Conservation (phyloP, 148 eudicot genomes). For the Limonium bicolor region DNA sequence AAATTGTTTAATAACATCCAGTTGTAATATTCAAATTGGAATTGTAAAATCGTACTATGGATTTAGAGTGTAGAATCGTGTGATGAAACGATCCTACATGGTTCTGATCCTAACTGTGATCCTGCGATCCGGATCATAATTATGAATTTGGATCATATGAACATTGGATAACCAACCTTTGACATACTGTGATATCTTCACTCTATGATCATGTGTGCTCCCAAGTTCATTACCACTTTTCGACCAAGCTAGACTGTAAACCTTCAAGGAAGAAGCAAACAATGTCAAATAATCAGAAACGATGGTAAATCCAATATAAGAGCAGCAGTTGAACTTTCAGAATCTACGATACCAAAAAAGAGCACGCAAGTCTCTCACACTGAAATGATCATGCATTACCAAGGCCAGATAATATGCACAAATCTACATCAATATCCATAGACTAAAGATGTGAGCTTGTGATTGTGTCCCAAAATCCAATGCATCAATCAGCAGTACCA, state of each 20-base stretch:
- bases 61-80: neutral
- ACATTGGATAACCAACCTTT: slow-evolving; percentile 34
- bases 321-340: neutral
- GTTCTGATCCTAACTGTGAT: too few species aligned
- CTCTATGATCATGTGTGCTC: slow-evolving; percentile 84
- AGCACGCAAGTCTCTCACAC: too few species aligned
- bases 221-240: slow-evolving; percentile 84
- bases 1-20: too few species aligned
- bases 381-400: neutral
- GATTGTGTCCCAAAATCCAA: slow-evolving; percentile 88
- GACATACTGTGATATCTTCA: slow-evolving; percentile 94
- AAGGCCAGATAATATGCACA: neutral
- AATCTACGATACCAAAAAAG: neutral
- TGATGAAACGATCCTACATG: neutral
- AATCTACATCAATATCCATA: slow-evolving; percentile 54
- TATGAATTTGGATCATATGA: too few species aligned
- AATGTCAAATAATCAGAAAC: neutral
- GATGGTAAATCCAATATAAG: neutral
- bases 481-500: slow-evolving; percentile 88
- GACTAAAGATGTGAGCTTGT: slow-evolving; percentile 71
- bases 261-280: slow-evolving; percentile 23
- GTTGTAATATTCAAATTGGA: too few species aligned
- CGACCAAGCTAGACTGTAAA: slow-evolving; percentile 93
- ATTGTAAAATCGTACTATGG: too few species aligned
- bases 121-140: too few species aligned